Base-by-base conservation (phyloP, 2,329 filamentous ascomycete species). In the Neofusicoccum parvum region DNA sequence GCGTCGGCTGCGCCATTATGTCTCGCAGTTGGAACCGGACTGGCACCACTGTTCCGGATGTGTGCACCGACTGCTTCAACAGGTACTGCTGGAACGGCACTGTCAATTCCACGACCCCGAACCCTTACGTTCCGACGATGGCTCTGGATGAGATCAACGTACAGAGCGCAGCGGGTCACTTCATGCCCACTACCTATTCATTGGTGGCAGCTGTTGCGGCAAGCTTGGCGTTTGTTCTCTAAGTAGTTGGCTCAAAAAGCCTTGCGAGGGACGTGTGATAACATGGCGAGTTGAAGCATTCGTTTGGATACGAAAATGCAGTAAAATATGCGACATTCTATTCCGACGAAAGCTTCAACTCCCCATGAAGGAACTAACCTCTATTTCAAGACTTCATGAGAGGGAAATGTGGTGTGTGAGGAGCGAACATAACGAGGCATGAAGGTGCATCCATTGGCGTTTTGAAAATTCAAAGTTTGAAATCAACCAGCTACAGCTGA, bases 71-170 rank as follows among this genome's bases (percentile, higher is more conserved):
- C 58, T 99, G 95, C 80, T 98, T 97, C 78, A 70, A 82, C 12
- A 78, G 82, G 20, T 97, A 97, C 81, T 99, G 95, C 85, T 99
- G 95, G 95, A 87, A 97, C 75, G 95, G 95, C n/a, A 91, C 86
- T 1, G 66, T 80, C 6, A 79, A 84, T 48, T 80, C 79, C 0
- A 69, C 68, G 11, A 70, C 64, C 0, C 71, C 75, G 1, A 65
- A 58, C 7, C 50, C 73, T 1, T 78, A 78, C 62, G 67, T 66
- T 12, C 76, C 76, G 1, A 34, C 68, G 36, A 41, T 73, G 70
- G 68, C 69, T 5, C 39, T 75, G 32, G 39, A 64, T 11, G 62
- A 66, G 39, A 53, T 73, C 10, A 65, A 70, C 3, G 66, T 72
- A 4, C 69, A 66, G 41, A 74, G 71, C 53, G 74, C 70, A 9